Evolutionary conservation across 495 filamentous ascomycete species (phyloP), one percentile per base, ranked within the genome.

Genomic region (Podospora appendiculata): DNA sequence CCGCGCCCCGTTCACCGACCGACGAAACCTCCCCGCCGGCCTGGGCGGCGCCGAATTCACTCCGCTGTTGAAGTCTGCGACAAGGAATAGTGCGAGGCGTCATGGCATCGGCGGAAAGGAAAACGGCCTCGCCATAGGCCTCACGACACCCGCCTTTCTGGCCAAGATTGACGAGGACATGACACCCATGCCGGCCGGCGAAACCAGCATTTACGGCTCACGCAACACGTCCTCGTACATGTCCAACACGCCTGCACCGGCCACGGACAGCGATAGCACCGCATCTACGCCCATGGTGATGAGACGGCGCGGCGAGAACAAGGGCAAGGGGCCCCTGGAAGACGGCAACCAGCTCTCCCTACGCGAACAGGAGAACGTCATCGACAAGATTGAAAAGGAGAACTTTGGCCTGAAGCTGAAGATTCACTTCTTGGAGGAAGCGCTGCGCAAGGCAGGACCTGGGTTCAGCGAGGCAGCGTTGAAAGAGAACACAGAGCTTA

Each of bases 381-480:
- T 98, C 59, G 89, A 95, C 67, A 87, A 86, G 61, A 90, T 97
- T 54, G 89, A 97, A 65, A 98, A 97, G 71, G 86, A 90, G 56
- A 90, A 90, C 54, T 90, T 90, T 55, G 81, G 81, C 8, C 70
- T 90, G 32, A 90, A 90, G 61, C 74, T 90, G 51, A 90, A 88
- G 66, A 88, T 89, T 45, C 85, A 89, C 63, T 89, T 88, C 61
- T 75, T 90, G 56, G 84, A 89, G 58, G 84, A 90, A 47, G 83
- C 87, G 19, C 64, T 97, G 13, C 78, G 85, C 38, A 95, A 92
- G 63, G 79, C 84, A 19, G 94, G 93, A 0, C 90, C 90, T 3
- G 85, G 87, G 35, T 89, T 89, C 73, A 91, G 89, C 63, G 86
- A 92, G 58, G 79, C 81, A 17, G 88, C 94, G 0, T 71, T 98